Evolutionary conservation across 495 filamentous ascomycete genomes (phyloP).

Genomic region (Parachaetomium inaequale): DNA sequence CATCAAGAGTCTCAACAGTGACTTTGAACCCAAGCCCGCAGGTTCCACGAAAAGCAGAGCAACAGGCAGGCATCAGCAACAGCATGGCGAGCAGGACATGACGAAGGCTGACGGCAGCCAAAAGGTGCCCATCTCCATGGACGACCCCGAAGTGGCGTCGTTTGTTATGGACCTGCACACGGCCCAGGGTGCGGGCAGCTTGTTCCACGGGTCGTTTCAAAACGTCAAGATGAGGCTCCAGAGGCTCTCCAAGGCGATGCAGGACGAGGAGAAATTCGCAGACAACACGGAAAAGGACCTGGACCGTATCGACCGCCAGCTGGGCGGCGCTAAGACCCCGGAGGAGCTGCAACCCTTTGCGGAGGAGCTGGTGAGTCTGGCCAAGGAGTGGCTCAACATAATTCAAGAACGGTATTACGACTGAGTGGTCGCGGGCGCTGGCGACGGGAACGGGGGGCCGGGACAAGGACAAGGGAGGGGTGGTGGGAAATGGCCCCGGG

Average conservation of each 20-base stretch:
- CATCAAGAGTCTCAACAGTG: background rate
- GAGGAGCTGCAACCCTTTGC: background rate
- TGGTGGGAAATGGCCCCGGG: too few species aligned
- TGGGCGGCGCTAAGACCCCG: background rate
- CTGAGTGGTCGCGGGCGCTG: too few species aligned
- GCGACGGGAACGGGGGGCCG: background rate
- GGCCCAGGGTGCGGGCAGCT: background rate
- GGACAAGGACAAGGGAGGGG: too few species aligned
- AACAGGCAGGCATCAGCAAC: too few species aligned
- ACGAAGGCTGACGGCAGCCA: too few species aligned
- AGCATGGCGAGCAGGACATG: too few species aligned
- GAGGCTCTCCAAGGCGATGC: background rate
- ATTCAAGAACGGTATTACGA: background rate
- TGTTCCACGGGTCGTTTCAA: background rate
- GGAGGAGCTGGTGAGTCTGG: background rate
- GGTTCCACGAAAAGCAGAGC: background rate
- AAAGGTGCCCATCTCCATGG: background rate
- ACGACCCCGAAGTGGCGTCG: background rate
- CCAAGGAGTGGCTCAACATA: background rate
- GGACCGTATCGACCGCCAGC: background rate
- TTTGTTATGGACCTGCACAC: background rate
- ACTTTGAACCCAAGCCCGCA: background rate
- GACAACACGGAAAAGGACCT: background rate
- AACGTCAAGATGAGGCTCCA: background rate
- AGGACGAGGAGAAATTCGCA: background rate